Conservation (phyloP, 2,329 filamentous ascomycete species). For the Colletotrichum cuscutae region DNA sequence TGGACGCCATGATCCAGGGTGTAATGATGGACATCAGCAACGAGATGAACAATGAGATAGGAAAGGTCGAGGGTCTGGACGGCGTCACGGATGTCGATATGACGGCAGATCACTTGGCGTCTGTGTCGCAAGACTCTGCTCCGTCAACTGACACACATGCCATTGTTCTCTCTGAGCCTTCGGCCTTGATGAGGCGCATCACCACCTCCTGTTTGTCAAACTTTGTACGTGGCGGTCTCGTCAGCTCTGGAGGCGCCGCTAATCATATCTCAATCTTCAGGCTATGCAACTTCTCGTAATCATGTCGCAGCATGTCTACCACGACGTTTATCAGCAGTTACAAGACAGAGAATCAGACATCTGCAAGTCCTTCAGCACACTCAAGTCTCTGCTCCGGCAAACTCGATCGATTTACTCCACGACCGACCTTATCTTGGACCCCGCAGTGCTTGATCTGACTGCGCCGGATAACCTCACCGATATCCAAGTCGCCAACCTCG, state of each 20-base stretch:
- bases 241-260: slow-evolving; percentile 30
- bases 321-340: slow-evolving; percentile 47
- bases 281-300: slow-evolving; percentile 51
- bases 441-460: slow-evolving; percentile 43
- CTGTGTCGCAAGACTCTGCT: slow-evolving; percentile 36
- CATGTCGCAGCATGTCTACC: slow-evolving; percentile 48
- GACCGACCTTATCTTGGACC: slow-evolving; percentile 44
- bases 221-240: slow-evolving; percentile 46
- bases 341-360: slow-evolving; percentile 47
- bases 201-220: slow-evolving; percentile 53
- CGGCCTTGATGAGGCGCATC: slow-evolving; percentile 49
- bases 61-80: slow-evolving; percentile 40
- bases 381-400: slow-evolving; percentile 47
- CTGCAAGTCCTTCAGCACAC: slow-evolving; percentile 43
- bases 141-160: slow-evolving; percentile 37
- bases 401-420: slow-evolving; percentile 47
- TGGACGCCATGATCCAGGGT: slow-evolving; percentile 35
- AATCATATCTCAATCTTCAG: slow-evolving; percentile 38
- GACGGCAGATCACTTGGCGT: slow-evolving; percentile 21
- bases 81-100: slow-evolving; percentile 41
- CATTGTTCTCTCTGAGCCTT: slow-evolving; percentile 48
- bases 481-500: slow-evolving; percentile 60
- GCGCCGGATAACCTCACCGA: slow-evolving; percentile 47
- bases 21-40: slow-evolving; percentile 43
- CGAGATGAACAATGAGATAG: slow-evolving; percentile 19